Percentiles rank a stretch among this genome's conserved stretches.
Conservation (phyloP, 768 basidiomycete species). For the Tylopilus cervinicoccineus region DNA sequence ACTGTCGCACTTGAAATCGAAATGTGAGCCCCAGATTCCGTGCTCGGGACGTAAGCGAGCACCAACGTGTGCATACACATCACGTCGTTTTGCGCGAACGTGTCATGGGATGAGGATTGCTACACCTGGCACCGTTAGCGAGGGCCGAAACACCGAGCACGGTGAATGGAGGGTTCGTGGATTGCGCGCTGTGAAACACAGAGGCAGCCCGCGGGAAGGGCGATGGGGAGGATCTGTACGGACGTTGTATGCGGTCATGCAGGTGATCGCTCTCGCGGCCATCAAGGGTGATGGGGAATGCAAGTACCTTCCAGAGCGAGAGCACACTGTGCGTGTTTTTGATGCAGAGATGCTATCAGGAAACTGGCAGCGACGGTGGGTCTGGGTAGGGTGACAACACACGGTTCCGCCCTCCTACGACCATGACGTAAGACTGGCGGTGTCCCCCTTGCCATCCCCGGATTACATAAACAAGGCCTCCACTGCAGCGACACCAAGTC, state of each 20-base stretch:
- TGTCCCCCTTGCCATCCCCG: slow-evolving; percentile 16
- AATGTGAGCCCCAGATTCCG: neutral
- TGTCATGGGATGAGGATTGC: neutral
- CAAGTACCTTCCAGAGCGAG: neutral
- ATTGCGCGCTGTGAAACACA: neutral
- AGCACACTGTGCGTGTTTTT: neutral
- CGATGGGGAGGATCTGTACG: too few relatives aligned
- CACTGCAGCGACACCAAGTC: neutral
- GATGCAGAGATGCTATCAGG: too few relatives aligned
- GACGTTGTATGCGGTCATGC: neutral
- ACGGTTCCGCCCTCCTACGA: slow-evolving; percentile 15
- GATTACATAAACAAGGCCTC: slow-evolving; percentile 20
- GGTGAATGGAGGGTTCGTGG: neutral
- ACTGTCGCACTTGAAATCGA: neutral
- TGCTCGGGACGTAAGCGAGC: neutral
- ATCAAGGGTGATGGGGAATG: neutral
- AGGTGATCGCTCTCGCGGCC: neutral
- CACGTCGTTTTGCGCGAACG: neutral
- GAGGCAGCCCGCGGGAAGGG: neutral
- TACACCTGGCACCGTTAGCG: too few relatives aligned
- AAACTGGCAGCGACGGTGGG: too few relatives aligned
- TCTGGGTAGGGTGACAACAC: neutral
- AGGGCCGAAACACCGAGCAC: too few relatives aligned
- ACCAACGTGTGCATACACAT: slow-evolving; percentile 1
- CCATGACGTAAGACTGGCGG: slow-evolving; percentile 1